A percentile compares a stretch with the other conserved stretches of the same genome.
These are phyloP conservation scores for Didymella sp. DNA, from an alignment of 2,329 filamentous ascomycete genomes.

Conservation along the genomic window DNA sequence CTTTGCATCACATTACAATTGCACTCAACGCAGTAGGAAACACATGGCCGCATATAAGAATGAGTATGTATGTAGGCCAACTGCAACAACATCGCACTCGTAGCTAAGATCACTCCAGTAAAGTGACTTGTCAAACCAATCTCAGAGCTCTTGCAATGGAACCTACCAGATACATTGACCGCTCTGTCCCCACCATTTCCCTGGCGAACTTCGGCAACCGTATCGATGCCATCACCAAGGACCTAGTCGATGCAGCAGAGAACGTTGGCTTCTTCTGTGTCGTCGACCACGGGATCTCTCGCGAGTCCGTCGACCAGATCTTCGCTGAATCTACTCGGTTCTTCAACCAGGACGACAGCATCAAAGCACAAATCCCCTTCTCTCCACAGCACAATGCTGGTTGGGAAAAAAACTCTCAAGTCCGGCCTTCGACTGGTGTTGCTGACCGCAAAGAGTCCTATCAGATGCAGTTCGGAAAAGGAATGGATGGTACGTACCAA, in stretches of 20 bases:
- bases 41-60: slow-evolving; percentile 2
- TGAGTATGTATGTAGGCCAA: neutral
- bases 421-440: slow-evolving; percentile 65
- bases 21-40: neutral
- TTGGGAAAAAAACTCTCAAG: slow-evolving; percentile 66
- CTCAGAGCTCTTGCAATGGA: slow-evolving; percentile 22
- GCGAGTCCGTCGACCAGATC: slow-evolving; percentile 58
- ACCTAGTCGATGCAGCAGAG: slow-evolving; percentile 63
- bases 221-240: slow-evolving; percentile 60
- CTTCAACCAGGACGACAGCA: slow-evolving; percentile 60
- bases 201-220: slow-evolving; percentile 61
- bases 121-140: neutral
- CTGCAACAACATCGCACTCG: neutral
- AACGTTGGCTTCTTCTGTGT: slow-evolving; percentile 68
- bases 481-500: slow-evolving; percentile 53
- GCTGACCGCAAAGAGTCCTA: slow-evolving; percentile 68
- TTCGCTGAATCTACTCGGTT: slow-evolving; percentile 61
- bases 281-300: slow-evolving; percentile 62
- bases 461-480: slow-evolving; percentile 67
- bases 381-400: slow-evolving; percentile 62
- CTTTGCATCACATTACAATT: neutral
- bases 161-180: slow-evolving; percentile 29
- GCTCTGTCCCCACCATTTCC: slow-evolving; percentile 52
- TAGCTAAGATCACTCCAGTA: neutral
- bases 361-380: slow-evolving; percentile 64